Base-by-base conservation (phyloP, 2,329 filamentous ascomycete species). In the Pestalotiopsis sp. region DNA sequence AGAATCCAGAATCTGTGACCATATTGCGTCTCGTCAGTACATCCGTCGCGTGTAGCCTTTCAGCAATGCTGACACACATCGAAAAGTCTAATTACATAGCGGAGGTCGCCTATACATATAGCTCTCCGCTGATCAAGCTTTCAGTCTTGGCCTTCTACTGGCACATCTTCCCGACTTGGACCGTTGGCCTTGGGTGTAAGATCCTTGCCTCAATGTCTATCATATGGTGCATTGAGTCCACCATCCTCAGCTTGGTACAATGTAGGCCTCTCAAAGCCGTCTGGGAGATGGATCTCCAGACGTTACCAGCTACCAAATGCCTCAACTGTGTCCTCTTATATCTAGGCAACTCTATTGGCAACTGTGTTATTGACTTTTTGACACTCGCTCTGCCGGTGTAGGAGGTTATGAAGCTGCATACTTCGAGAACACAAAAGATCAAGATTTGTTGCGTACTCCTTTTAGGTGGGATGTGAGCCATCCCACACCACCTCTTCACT, bases 261-360 rank as follows among this genome's bases (percentile, higher is more conserved):
- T 71, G 70, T n/a, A 52, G 62, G 6, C 70, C 69, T 4, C 30
- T 71, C 5, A 13, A 66, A 1, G 68, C 69, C 3, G 67, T 69
- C 56, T 71, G 70, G 69, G 3, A 63, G 24, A 22, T 39, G 24
- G 65, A 71, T 22, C 66, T 70, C 7, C 67, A 67, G 14, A 35
- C 26, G 3, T 44, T 62, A 3, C 67, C 67, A 4, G 44, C 9
- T 2, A 69, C 69, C 10, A 17, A 66, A 14, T 71, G 69, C 40
- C 22, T 71, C 1, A 48, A 71, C 26, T 20, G 39, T 7, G 38
- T 71, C 14, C 30, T 63, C 6, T 71, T 57, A 48, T 70, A 30
- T 55, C 26, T 69, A 1, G 66, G 67, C 14, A 67, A 66, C 35
- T 64, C 67, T 11, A 26, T 67, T 17, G 61, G 65, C 20, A 71